Evolutionary conservation across 169 alveolate genomes (phyloP), one percentile per base, ranked within the genome.

Genomic region (Cryptosporidium xiaoi): DNA sequence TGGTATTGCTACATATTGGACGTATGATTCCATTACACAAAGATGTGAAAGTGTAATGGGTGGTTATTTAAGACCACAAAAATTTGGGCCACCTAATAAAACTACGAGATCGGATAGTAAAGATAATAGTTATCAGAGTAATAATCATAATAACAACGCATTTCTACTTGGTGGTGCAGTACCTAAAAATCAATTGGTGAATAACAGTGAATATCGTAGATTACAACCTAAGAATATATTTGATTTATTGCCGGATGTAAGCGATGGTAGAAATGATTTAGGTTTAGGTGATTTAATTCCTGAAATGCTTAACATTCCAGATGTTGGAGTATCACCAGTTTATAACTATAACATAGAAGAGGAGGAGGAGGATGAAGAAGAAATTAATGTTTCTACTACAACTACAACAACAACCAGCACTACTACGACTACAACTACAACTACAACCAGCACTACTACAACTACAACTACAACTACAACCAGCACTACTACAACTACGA

Each of bases 21-120:
- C 71, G 6, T 77, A 77, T 8, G 87, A 77, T 36, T 62, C 87
- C 40, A 56, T 77, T 36, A 77, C 87, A 13, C 87, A 77, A 60
- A 77, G 87, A 62, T 77, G 87, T 62, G 87, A 77, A n/a, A 77
- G 87, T 77, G 71, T 24, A 2, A 44, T 60, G 44, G 87, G 87
- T 0, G 87, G 87, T n/a, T 77, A 77, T 40, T 33, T 62, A 13
- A 77, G 87, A 29, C 87, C 87, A 18, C 87, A 77, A 50, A 77
- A 77, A 24, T 77, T 77, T 62, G 87, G 87, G 27, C 87, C 87
- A 5, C 87, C 87, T 1, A 31, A 20, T 16, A 56, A 58, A 36
- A 16, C 6, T 16, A 3, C 31, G 10, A 44, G 8, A 5, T 53
- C 69, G 2, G 48, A 40, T 40, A 8, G 48, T 0, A 56, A 51